phyloP scores from a whole-genome alignment of 305 asterid species.

The Fraxinus latifolia region DNA sequence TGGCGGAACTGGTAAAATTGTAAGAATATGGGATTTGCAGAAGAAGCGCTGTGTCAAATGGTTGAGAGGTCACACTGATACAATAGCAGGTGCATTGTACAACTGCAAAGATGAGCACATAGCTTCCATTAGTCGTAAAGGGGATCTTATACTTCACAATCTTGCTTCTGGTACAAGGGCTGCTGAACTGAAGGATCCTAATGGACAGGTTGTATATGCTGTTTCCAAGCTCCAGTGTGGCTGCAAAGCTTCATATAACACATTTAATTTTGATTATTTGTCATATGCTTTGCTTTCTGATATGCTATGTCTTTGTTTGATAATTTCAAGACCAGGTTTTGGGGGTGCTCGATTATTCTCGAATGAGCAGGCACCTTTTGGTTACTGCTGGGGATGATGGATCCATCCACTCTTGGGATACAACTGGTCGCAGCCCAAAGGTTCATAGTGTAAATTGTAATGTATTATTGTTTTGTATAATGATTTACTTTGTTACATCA shows the following conservation, averaged over 20 bases:
- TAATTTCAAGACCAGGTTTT: constrained; percentile 66
- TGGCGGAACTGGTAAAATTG: constrained; percentile 93
- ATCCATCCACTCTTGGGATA: constrained; percentile 94
- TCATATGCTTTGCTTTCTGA: constrained; percentile 23
- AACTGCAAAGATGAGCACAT: constrained; percentile 98
- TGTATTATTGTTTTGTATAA: background rate
- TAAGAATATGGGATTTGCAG: constrained; percentile 97
- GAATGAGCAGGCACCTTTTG: constrained; percentile 93
- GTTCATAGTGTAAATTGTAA: constrained; percentile 35
- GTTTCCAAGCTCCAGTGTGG: constrained; percentile 19
- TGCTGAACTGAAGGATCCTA: constrained; percentile 93
- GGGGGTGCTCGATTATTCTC: constrained; percentile 93
- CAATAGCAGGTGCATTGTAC: constrained; percentile 83
- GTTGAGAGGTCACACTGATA: constrained; percentile 94
- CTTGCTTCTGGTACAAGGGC: constrained; percentile 95
- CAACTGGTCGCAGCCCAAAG: constrained; percentile 95
- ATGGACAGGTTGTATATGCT: constrained; percentile 69
- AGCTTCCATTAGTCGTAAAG: constrained; percentile 94
- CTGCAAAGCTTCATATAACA: constrained; percentile 15
- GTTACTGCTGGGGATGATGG: constrained; percentile 99
- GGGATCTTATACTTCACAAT: constrained; percentile 93
- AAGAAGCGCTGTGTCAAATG: constrained; percentile 86
- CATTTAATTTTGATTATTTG: constrained; percentile 23
- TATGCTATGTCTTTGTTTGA: constrained; percentile 8
- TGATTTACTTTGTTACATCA: background rate